Evolutionary conservation across 179 eudicot genomes (phyloP).

Genomic region (Beta lomatogona): DNA sequence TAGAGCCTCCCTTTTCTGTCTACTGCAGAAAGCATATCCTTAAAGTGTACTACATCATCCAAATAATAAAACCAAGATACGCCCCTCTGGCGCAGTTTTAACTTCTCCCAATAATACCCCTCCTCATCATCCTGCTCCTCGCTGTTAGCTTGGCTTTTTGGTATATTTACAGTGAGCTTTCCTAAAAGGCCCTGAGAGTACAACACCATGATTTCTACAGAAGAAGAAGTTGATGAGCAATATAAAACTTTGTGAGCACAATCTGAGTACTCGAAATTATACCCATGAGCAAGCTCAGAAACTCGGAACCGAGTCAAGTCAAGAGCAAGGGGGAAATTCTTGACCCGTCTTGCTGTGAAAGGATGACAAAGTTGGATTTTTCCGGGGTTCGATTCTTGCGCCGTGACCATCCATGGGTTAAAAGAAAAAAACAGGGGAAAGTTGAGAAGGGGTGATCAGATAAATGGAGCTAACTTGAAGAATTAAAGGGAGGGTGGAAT

Average conservation of each 20-base stretch:
- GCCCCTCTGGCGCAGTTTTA: background rate
- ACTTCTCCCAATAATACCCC: slow-evolving; percentile 13
- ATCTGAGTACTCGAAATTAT: slow-evolving; percentile 4
- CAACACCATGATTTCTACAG: slow-evolving; percentile 16
- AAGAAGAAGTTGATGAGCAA: slow-evolving; percentile 14
- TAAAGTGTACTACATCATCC: slow-evolving; percentile 17
- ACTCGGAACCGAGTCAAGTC: slow-evolving; percentile 16
- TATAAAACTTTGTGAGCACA: slow-evolving; percentile 19
- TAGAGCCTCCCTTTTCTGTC: slow-evolving; percentile 17
- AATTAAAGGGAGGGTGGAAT: background rate
- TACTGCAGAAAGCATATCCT: background rate
- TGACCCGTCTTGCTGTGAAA: slow-evolving; percentile 17
- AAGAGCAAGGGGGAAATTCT: background rate
- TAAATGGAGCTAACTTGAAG: slow-evolving; percentile 18
- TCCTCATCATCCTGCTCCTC: background rate
- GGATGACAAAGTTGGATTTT: slow-evolving; percentile 16
- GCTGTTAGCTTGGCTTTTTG: background rate
- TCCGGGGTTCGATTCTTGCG: slow-evolving; percentile 19
- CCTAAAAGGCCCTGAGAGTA: slow-evolving; percentile 15
- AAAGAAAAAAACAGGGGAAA: background rate
- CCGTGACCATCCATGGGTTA: slow-evolving; percentile 34
- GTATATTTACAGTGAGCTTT: background rate
- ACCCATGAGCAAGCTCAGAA: slow-evolving; percentile 19
- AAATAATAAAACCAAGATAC: background rate
- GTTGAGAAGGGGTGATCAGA: slow-evolving; percentile 18